Evolutionary conservation across 2,329 filamentous ascomycete species (phyloP), one percentile per base, ranked within the genome.

Genomic region (Xylariomycetidae sp.): DNA sequence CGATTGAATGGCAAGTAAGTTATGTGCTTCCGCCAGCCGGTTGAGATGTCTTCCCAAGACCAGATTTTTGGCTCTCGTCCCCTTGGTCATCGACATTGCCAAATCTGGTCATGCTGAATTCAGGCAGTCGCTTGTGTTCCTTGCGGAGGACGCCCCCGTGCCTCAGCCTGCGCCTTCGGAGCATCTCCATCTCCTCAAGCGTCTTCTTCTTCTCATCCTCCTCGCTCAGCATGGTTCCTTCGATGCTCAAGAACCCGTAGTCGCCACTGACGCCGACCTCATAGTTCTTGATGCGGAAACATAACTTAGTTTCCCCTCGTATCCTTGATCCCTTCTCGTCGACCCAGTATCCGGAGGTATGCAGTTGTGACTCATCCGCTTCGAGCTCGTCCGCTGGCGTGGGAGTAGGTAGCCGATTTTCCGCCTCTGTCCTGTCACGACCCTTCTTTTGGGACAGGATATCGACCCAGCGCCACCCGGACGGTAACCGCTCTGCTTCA

Each of bases 221-320:
- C 26, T 73, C 73, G 29, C 72, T 68, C 31, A 95, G 63, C 73
- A 95, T 81, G n/a, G 85, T 93, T 17, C 89, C 90, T 56, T 92
- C 83, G 41, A 95, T 80, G 47, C 82, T 88, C 40, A 95, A 62
- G 54, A 90, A 92, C 9, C 84, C 86, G 39, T 82, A 82, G 47
- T 82, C 77, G 32, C 79, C 77, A 44, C 83, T 85, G 29, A 79
- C 73, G 18, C 80, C 82, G 1, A 85, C 82, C 48, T 95, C 89
- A 42, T 92, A 85, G 56, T 93, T 86, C 46, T 81, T 79, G 53
- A 95, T 86, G 44, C 79, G 74, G 61, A 95, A 94, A 33, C 72
- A 72, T 23, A 93, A 60, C 50, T 74, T 76, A 10, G 84, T 83
- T 35, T 76, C 73, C n/a, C 39, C 41, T 15, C 47, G 40, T 35